Base-by-base conservation (phyloP, 2,329 filamentous ascomycete species). In the Penicillium sp. region DNA sequence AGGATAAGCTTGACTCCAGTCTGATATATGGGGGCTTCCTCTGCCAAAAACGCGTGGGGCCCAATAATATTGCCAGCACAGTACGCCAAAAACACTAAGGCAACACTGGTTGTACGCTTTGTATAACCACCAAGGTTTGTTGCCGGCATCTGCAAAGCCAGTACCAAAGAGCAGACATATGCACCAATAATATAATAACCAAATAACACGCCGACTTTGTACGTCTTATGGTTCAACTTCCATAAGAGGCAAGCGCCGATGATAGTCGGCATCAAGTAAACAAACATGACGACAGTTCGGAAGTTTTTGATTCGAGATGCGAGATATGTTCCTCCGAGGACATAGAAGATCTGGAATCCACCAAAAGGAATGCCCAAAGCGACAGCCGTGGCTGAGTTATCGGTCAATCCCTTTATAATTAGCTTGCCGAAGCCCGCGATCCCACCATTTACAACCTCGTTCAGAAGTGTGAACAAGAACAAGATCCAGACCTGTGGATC, bases 341-440 rank as follows among this genome's bases (percentile, higher is more conserved):
- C 78, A 41, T 59, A 69, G n/a, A 82, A 66, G 3, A 82, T 74
- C 52, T 82, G 80, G 61, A 81, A 83, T 1, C 74, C 78, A 5
- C 82, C 82, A 41, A 79, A 76, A 0, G 82, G 83, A 31, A 85
- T 84, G 0, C 81, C 82, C 4, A 82, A 73, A 0, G 78, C 78
- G 0, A 80, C 82, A 0, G 82, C 83, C 8, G 73, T 62, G 0
- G 82, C 70, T 0, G 78, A 60, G 45, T 77, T 72, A 1, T 78
- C 76, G 53, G 83, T 82, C 16, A 70, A 53, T 11, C 67, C 67
- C 48, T 69, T 69, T 64, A 84, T 76, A 51, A 84, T 83, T 22
- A 82, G 73, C 52, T 81, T 83, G 37, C 79, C 78, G 58, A 84
- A 84, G 60, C 81, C 83, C 5, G 81, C 77, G 9, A 82, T 67